These are phyloP conservation scores for Macrolepiota dolichaula DNA, from an alignment of 768 basidiomycete genomes.

Conservation along the genomic window DNA sequence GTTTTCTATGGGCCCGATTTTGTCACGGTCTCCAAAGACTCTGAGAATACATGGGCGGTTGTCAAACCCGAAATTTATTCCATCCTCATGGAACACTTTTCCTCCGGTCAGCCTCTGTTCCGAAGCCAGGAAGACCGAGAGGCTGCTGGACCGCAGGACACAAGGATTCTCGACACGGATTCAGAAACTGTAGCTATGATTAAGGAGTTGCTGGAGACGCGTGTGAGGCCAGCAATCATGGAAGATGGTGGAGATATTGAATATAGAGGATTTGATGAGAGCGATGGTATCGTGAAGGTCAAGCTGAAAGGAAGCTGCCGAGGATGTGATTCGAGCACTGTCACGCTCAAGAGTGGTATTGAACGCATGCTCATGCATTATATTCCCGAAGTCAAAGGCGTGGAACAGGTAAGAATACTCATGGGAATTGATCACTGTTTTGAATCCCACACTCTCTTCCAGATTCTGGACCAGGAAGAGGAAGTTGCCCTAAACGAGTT, in stretches of 20 bases:
- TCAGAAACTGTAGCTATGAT: constrained; percentile 98
- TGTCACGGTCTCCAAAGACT: constrained; percentile 91
- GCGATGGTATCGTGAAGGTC: constrained; percentile 73
- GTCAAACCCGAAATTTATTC: constrained; percentile 97
- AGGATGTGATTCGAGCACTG: constrained; percentile 90
- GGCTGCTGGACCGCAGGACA: constrained; percentile 88
- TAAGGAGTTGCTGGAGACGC: constrained; percentile 92
- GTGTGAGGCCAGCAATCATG: constrained; percentile 96
- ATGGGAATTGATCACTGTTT: not conserved
- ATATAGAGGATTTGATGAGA: constrained; percentile 83
- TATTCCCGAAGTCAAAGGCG: constrained; percentile 91
- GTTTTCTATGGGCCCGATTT: constrained; percentile 99
- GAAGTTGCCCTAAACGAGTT: constrained; percentile 85
- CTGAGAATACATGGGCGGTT: constrained; percentile 81
- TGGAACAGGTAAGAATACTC: constrained; percentile 65
- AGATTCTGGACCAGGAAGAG: constrained; percentile 93
- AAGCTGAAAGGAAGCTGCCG: constrained; percentile 97
- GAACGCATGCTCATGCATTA: constrained; percentile 99
- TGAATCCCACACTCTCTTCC: constrained; percentile 4
- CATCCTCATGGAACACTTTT: constrained; percentile 95
- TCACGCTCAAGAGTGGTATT: constrained; percentile 95
- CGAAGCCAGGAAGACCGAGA: constrained; percentile 76
- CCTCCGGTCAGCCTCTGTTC: constrained; percentile 86
- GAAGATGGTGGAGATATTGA: constrained; percentile 99
- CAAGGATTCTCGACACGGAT: constrained; percentile 89